A percentile compares a stretch with the other conserved stretches of the same genome.
These are phyloP conservation scores for Berkeleyomyces basicola DNA, from an alignment of 2,329 filamentous ascomycete genomes.

Conservation along the genomic window DNA sequence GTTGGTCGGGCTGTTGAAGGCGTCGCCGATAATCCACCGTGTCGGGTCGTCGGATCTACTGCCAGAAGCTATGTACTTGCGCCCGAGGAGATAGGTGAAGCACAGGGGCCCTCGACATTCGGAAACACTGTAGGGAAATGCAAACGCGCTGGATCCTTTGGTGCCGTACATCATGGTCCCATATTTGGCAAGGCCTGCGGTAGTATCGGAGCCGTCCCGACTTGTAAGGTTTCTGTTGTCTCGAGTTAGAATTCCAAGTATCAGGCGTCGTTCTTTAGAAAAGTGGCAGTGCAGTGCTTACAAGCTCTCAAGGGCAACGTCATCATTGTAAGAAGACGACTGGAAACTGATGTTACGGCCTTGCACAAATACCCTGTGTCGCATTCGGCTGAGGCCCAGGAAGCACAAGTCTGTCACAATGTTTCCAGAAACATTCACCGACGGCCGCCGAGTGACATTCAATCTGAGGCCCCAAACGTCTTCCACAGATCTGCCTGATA, in stretches of 20 bases:
- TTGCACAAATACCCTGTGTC: neutral
- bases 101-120: neutral
- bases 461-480: neutral
- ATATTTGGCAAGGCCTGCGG: neutral
- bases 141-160: neutral
- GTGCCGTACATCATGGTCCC: neutral
- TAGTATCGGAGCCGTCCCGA: neutral
- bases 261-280: neutral
- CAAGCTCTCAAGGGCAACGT: neutral
- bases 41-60: neutral
- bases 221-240: neutral
- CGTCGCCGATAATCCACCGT: neutral
- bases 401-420: neutral
- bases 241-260: neutral
- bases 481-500: neutral
- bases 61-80: neutral
- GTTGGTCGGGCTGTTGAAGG: neutral
- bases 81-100: neutral
- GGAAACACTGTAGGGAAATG: neutral
- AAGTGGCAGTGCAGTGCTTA: neutral
- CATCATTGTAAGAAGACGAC: neutral
- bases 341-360: neutral
- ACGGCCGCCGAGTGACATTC: neutral
- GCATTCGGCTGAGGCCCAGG: neutral
- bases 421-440: neutral